Evolutionary conservation across 1,284 basidiomycete genomes (phyloP).

Genomic region (Macrocystidia cucumis): DNA sequence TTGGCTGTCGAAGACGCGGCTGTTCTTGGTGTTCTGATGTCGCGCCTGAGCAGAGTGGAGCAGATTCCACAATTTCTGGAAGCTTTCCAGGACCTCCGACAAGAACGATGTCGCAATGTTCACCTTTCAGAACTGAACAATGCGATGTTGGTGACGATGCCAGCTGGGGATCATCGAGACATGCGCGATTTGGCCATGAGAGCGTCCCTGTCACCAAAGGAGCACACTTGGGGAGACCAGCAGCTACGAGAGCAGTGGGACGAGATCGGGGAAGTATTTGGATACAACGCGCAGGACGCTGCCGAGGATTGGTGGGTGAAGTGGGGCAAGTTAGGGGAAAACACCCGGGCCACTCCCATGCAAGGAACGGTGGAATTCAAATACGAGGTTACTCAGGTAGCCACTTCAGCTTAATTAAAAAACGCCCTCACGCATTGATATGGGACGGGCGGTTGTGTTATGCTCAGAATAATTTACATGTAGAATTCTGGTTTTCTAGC

Average conservation of each 20-base stretch:
- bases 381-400: no score
- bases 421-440: no score
- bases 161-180: slow-evolving; percentile 30
- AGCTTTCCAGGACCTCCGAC: slow-evolving; percentile 37
- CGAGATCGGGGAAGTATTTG: slow-evolving; percentile 32
- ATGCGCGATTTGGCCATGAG: slow-evolving; percentile 30
- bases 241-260: slow-evolving; percentile 31
- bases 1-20: slow-evolving; percentile 34
- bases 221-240: slow-evolving; percentile 19
- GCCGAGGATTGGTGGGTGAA: slow-evolving; percentile 42
- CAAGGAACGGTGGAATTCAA: no score
- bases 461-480: slow-evolving; percentile 46
- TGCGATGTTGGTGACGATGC: slow-evolving; percentile 25
- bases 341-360: no score
- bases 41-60: slow-evolving; percentile 26
- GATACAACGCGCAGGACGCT: slow-evolving; percentile 34
- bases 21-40: slow-evolving; percentile 39
- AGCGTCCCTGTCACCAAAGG: slow-evolving; percentile 12
- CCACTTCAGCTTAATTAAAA: no score
- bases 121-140: slow-evolving; percentile 27
- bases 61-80: slow-evolving; percentile 34
- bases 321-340: slow-evolving; percentile 29
- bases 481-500: slow-evolving; percentile 91
- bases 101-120: slow-evolving; percentile 27
- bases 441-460: no score